phyloP scores from a whole-genome alignment of 768 basidiomycete genomes.

The Suillus variegatus region DNA sequence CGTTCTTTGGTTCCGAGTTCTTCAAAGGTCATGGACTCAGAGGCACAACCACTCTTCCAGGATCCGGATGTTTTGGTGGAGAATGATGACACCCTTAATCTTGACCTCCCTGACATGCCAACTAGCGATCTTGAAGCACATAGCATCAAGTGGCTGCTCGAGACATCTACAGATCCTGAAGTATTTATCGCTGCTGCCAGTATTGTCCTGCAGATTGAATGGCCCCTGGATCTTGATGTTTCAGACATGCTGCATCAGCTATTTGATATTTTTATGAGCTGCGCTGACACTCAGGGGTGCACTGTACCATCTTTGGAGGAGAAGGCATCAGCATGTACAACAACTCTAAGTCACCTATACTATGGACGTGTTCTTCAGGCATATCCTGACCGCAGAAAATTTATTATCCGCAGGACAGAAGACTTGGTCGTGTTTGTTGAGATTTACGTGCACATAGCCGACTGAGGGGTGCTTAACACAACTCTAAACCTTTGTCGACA shows the following conservation, averaged over 20 bases:
- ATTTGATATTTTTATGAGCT: background rate
- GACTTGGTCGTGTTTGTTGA: background rate
- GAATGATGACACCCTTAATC: background rate
- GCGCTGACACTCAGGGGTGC: background rate
- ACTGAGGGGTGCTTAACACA: fast-evolving
- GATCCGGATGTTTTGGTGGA: too few relatives aligned
- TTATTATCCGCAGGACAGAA: background rate
- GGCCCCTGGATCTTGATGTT: background rate
- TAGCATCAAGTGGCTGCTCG: slow-evolving; percentile 10
- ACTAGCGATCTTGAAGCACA: background rate
- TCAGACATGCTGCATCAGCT: background rate
- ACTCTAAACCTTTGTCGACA: background rate
- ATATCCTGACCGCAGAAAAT: background rate
- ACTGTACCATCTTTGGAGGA: background rate
- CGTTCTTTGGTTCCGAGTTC: too few relatives aligned
- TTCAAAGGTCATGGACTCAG: background rate
- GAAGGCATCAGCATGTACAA: background rate
- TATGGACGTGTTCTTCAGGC: background rate
- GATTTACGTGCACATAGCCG: background rate
- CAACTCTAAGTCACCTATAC: background rate
- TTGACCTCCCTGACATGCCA: background rate
- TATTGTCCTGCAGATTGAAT: background rate
- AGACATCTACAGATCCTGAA: background rate
- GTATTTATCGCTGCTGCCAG: background rate
- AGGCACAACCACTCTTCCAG: background rate